Evolutionary conservation across 2,329 filamentous ascomycete species (phyloP).

Genomic region (Fusarium nurragi): DNA sequence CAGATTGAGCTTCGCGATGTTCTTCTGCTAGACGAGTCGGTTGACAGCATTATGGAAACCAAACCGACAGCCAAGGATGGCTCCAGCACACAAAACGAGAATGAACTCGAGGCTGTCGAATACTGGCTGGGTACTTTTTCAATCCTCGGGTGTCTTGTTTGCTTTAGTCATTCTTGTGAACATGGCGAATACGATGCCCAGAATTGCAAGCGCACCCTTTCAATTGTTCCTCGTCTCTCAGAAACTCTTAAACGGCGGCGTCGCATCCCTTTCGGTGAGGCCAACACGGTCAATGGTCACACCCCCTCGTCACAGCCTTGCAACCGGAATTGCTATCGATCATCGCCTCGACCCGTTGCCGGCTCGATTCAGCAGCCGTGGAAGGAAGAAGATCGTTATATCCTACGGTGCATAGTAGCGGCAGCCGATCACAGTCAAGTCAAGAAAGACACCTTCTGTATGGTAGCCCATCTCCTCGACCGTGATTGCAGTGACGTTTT

Average conservation of each 20-base stretch:
- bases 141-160: constrained; percentile 66
- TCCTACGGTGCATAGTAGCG: constrained; percentile 59
- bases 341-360: constrained; percentile 36
- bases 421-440: constrained; percentile 55
- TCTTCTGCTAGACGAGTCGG: constrained; percentile 61
- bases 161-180: constrained; percentile 68
- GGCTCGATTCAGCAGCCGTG: constrained; percentile 49
- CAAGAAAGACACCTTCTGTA: constrained; percentile 57
- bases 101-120: constrained; percentile 55
- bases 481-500: constrained; percentile 64
- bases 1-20: constrained; percentile 62
- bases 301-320: constrained; percentile 43
- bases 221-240: constrained; percentile 52
- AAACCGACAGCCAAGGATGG: constrained; percentile 63
- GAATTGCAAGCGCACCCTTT: constrained; percentile 63
- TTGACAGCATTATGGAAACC: constrained; percentile 63
- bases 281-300: constrained; percentile 28
- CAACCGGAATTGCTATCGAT: constrained; percentile 55
- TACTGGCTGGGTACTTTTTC: constrained; percentile 63
- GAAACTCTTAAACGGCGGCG: constrained; percentile 47
- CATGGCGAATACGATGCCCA: constrained; percentile 68
- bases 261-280: constrained; percentile 7
- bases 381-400: constrained; percentile 59
- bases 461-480: constrained; percentile 60
- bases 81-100: constrained; percentile 47